Conservation (phyloP, 768 basidiomycete genomes). For the Termitomyces sp. region DNA sequence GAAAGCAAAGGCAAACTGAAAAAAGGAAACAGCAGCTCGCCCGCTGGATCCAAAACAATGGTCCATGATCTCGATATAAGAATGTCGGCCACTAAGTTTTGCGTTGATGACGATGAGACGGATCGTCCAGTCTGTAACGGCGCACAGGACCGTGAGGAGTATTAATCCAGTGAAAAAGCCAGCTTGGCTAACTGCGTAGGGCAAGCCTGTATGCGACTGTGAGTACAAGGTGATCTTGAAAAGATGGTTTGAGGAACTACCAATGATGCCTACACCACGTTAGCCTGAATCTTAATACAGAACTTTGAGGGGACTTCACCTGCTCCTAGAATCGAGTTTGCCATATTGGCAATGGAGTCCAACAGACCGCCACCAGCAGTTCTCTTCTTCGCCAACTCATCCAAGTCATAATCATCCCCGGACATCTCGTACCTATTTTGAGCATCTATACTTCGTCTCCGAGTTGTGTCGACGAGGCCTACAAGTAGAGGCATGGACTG, state of each 20-base stretch:
- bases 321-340: constrained; percentile 93
- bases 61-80: constrained; percentile 94
- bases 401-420: constrained; percentile 51
- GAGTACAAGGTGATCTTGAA: constrained; percentile 1
- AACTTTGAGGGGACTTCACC: constrained; percentile 42
- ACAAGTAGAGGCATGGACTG: constrained; percentile 74
- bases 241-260: constrained; percentile 7
- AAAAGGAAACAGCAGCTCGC: constrained; percentile 92
- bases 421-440: constrained; percentile 31
- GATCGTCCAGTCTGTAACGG: constrained; percentile 97
- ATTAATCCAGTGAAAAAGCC: constrained; percentile 87
- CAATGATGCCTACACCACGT: constrained; percentile 21
- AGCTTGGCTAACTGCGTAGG: constrained; percentile 92
- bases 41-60: constrained; percentile 89
- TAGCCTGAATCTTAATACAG: constrained; percentile 10
- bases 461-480: constrained; percentile 67
- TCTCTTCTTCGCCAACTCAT: constrained; percentile 66
- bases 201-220: constrained; percentile 56
- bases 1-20: constrained; percentile 97
- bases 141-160: constrained; percentile 77
- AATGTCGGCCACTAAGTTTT: constrained; percentile 88
- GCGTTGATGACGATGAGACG: constrained; percentile 94
- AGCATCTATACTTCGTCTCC: constrained; percentile 50
- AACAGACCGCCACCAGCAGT: constrained; percentile 70
- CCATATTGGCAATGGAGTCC: constrained; percentile 89